Base-by-base conservation (phyloP, 2,329 filamentous ascomycete species). In the Trichoderma oligosporum region DNA sequence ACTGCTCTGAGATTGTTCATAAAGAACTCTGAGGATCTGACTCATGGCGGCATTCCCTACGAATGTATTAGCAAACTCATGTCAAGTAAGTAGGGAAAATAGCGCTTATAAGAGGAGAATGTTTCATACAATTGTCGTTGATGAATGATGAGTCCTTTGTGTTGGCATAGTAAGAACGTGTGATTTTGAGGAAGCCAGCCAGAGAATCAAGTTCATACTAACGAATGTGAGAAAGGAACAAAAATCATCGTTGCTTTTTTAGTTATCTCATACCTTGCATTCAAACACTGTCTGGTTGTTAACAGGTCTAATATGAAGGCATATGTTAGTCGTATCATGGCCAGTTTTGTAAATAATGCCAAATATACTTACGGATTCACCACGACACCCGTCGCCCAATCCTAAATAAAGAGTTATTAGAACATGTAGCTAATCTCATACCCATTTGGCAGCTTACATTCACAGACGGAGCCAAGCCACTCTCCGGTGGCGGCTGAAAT, bases 181-280 rank as follows among this genome's bases (percentile, higher is more conserved):
- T 85, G 4, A 96, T 79, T 39, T 88, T 84, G n/a, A 96, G 79
- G 71, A 96, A 96, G 41, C 89, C 85, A 0, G 91, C 91, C 2
- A 96, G 81, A 7, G 89, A 93, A 74, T 96, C 91, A 35, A 96
- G 82, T 73, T 96, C 91, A 72, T 93, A 96, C 74, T 96, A 92
- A 1, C 7, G 4, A 14, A 20, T 49, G 27, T 56, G n/a, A 57
- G 45, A 41, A 41, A 2, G n/a, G n/a, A n/a, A n/a, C n/a, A 38
- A n/a, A 14, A 38, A 18, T 2, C 12, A 12, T 14, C 16, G 7
- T 38, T n/a, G 7, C n/a, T 38, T 18, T 14, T 2, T 12, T 20
- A 18, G 7, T 24, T 3, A 18, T 8, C 35, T 24, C 57, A 4
- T 60, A 64, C 65, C 61, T 67, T 68, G 64, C 66, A 68, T 48